Evolutionary conservation across 2,329 filamentous ascomycete genomes (phyloP).

Genomic region (Ilyonectria robusta): DNA sequence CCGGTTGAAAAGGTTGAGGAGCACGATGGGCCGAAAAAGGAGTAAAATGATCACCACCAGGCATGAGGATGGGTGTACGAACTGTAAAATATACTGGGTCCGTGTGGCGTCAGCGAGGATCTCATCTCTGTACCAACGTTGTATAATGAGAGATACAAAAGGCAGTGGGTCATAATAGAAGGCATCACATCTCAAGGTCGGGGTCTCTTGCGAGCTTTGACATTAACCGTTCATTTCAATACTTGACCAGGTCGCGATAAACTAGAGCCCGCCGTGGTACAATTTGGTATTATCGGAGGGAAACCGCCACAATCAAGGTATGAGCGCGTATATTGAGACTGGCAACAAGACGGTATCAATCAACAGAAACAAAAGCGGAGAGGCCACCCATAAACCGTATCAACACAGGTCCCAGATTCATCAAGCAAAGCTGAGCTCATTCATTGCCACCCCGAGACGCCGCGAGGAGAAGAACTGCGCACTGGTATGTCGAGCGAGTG

Average conservation of each 20-base stretch:
- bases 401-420: conserved; percentile 25
- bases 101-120: conserved; percentile 33
- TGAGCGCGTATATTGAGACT: conserved; percentile 39
- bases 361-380: conserved; percentile 31
- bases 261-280: no score
- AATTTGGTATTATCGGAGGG: no score
- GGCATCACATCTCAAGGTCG: conserved; percentile 45
- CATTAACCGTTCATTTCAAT: no score
- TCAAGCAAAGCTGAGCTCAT: conserved; percentile 24
- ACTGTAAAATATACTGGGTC: conserved; percentile 42
- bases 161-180: conserved; percentile 43
- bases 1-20: conserved; percentile 20
- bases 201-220: no score
- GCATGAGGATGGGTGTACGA: conserved; percentile 33
- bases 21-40: conserved; percentile 28
- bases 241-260: no score
- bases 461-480: conserved; percentile 9
- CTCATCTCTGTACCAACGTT: conserved; percentile 46
- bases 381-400: conserved; percentile 32
- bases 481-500: background rate
- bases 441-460: conserved; percentile 25
- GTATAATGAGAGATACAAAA: conserved; percentile 43
- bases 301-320: background rate
- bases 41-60: conserved; percentile 20
- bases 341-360: conserved; percentile 42